Percentiles rank a stretch among this genome's conserved stretches.
These are phyloP conservation scores for Juglanconis oblonga DNA, from an alignment of 2,329 filamentous ascomycete genomes.

Conservation along the genomic window DNA sequence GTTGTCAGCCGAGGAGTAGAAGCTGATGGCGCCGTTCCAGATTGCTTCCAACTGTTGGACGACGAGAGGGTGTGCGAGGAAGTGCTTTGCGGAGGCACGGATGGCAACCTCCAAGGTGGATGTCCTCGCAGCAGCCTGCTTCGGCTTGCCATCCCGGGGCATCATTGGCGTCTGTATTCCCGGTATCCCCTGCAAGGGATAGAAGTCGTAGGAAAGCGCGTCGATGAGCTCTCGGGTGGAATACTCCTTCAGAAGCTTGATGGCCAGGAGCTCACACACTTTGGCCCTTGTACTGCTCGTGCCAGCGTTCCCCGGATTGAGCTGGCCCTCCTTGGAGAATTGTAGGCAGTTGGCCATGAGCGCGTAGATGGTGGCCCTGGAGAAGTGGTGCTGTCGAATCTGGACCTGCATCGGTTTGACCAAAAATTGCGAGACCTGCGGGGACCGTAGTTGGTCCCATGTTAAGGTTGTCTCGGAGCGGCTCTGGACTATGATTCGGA, in stretches of 20 bases:
- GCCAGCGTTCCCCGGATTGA: constrained; percentile 79
- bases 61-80: constrained; percentile 85
- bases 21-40: constrained; percentile 93
- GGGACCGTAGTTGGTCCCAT: constrained; percentile 94
- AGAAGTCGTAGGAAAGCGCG: constrained; percentile 91
- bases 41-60: constrained; percentile 96
- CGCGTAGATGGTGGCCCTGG: constrained; percentile 81
- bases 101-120: constrained; percentile 93
- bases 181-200: constrained; percentile 79
- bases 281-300: constrained; percentile 80
- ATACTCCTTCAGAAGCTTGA: constrained; percentile 88
- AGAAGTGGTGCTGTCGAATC: constrained; percentile 79
- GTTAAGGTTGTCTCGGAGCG: constrained; percentile 88
- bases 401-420: constrained; percentile 94
- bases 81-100: constrained; percentile 86
- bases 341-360: constrained; percentile 92
- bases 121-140: constrained; percentile 67
- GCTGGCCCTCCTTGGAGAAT: constrained; percentile 82
- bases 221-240: constrained; percentile 87
- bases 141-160: constrained; percentile 40
- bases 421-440: constrained; percentile 92
- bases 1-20: constrained; percentile 83
- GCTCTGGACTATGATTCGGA: constrained; percentile 78
- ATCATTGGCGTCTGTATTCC: constrained; percentile 38
- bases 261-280: constrained; percentile 85